Evolutionary conservation across 352 stramenopile species (phyloP).

Genomic region (Phytophthora ramorum): DNA sequence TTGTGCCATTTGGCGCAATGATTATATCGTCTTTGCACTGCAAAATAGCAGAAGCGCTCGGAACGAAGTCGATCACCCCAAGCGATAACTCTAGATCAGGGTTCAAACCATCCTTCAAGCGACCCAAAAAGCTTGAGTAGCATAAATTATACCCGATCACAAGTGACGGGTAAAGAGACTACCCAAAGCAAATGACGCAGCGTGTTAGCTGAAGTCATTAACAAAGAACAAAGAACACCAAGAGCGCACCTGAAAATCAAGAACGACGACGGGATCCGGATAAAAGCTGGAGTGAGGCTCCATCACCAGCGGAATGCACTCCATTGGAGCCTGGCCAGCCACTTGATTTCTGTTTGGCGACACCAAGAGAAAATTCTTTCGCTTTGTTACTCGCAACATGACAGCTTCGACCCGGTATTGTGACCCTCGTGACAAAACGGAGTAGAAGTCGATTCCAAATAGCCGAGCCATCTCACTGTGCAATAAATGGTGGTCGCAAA

Average conservation of each 20-base stretch:
- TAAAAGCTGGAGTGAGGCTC: conserved; percentile 97
- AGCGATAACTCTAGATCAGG: conserved; percentile 69
- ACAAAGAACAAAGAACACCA: background rate
- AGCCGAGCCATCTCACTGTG: conserved; percentile 92
- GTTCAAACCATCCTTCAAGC: conserved; percentile 84
- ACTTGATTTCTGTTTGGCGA: conserved; percentile 87
- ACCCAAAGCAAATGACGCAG: background rate
- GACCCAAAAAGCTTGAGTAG: conserved; percentile 96
- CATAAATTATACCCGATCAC: conserved; percentile 99
- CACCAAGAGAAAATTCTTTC: conserved; percentile 86
- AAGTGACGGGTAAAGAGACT: conserved; percentile 99
- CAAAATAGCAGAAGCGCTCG: conserved; percentile 52
- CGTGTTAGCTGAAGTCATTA: background rate
- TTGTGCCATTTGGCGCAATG: conserved; percentile 93
- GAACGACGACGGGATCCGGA: conserved; percentile 96
- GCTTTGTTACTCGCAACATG: conserved; percentile 92
- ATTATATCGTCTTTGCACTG: conserved; percentile 58
- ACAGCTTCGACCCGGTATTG: conserved; percentile 95
- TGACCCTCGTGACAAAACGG: conserved; percentile 91
- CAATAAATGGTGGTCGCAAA: background rate
- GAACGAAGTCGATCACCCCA: conserved; percentile 66
- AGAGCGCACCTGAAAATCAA: conserved; percentile 95
- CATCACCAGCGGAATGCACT: conserved; percentile 94
- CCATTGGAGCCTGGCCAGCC: conserved; percentile 90
- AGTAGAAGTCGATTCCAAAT: conserved; percentile 96